Percentiles rank a stretch among this genome's conserved stretches.
phyloP scores from a whole-genome alignment of 306 rosid species.

The Rubus parviflorus region DNA sequence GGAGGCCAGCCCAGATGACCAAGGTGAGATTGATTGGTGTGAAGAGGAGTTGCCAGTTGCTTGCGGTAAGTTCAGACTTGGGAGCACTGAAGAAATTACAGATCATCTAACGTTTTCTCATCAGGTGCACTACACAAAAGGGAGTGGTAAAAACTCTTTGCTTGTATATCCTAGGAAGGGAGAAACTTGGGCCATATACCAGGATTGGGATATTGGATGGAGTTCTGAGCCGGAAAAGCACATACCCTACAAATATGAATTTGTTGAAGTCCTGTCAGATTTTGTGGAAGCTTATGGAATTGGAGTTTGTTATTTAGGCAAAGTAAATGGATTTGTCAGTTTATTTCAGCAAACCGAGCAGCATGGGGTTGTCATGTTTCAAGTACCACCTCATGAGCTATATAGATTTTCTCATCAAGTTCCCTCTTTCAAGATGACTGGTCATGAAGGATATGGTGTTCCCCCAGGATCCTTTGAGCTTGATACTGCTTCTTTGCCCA shows the following conservation, averaged over 20 bases:
- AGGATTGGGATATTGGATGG: slow-evolving; percentile 83
- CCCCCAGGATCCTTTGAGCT: slow-evolving; percentile 82
- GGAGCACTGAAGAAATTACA: slow-evolving; percentile 31
- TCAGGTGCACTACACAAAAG: slow-evolving; percentile 48
- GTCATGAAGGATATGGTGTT: slow-evolving; percentile 68
- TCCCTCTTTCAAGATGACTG: slow-evolving; percentile 75
- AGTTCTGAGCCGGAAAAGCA: slow-evolving; percentile 57
- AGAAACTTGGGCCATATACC: slow-evolving; percentile 90
- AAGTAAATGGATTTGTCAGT: slow-evolving; percentile 78
- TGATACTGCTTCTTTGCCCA: slow-evolving; percentile 78
- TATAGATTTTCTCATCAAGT: slow-evolving; percentile 77
- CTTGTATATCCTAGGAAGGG: slow-evolving; percentile 74
- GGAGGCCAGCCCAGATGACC: slow-evolving; percentile 53
- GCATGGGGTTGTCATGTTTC: slow-evolving; percentile 35
- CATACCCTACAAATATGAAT: slow-evolving; percentile 42
- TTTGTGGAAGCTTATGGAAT: slow-evolving; percentile 52
- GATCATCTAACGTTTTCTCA: slow-evolving; percentile 68
- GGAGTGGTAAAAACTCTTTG: slow-evolving; percentile 28
- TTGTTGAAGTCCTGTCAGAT: slow-evolving; percentile 73
- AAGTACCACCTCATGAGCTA: slow-evolving; percentile 52
- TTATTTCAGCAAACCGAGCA: slow-evolving; percentile 56
- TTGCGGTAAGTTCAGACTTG: slow-evolving; percentile 62
- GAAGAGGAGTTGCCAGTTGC: slow-evolving; percentile 59
- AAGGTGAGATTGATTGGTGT: slow-evolving; percentile 56
- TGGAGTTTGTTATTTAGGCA: slow-evolving; percentile 58